Percentiles rank a stretch among this genome's conserved stretches.
Evolutionary conservation across 2,329 filamentous ascomycete genomes (phyloP).

Genomic region (Capronia epimyces): DNA sequence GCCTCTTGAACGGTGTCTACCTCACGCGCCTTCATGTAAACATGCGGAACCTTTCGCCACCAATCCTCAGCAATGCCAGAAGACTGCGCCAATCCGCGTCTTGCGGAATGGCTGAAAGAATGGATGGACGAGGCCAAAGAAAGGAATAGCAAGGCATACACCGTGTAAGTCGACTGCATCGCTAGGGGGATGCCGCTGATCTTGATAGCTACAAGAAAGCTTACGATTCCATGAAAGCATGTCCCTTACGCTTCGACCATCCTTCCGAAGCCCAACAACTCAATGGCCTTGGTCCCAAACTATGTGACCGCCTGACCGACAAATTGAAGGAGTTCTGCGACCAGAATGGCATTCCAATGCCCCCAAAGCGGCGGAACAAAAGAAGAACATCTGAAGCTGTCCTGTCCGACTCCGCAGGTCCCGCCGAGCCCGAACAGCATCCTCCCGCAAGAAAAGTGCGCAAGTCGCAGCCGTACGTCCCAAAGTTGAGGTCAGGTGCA

Average conservation of each 20-base stretch:
- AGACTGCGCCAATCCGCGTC: constrained; percentile 61
- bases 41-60: background rate
- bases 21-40: background rate
- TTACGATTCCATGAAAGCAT: constrained; percentile 69
- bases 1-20: background rate
- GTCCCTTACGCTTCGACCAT: constrained; percentile 65
- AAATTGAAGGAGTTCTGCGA: constrained; percentile 53
- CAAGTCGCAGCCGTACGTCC: constrained; percentile 63
- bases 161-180: constrained; percentile 37
- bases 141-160: constrained; percentile 63
- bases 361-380: constrained; percentile 43
- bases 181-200: background rate
- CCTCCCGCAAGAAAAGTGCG: constrained; percentile 50
- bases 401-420: constrained; percentile 28
- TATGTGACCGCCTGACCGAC: constrained; percentile 64
- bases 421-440: constrained; percentile 32
- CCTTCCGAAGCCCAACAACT: constrained; percentile 67
- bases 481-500: constrained; percentile 63
- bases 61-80: constrained; percentile 32
- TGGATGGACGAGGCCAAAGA: constrained; percentile 67
- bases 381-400: constrained; percentile 32
- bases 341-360: constrained; percentile 63
- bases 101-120: constrained; percentile 69
- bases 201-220: constrained; percentile 63
- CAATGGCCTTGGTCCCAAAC: constrained; percentile 66